Percentiles rank a stretch among this genome's conserved stretches.
Conservation (phyloP, 345 rosid genomes). For the Salix caprea region DNA sequence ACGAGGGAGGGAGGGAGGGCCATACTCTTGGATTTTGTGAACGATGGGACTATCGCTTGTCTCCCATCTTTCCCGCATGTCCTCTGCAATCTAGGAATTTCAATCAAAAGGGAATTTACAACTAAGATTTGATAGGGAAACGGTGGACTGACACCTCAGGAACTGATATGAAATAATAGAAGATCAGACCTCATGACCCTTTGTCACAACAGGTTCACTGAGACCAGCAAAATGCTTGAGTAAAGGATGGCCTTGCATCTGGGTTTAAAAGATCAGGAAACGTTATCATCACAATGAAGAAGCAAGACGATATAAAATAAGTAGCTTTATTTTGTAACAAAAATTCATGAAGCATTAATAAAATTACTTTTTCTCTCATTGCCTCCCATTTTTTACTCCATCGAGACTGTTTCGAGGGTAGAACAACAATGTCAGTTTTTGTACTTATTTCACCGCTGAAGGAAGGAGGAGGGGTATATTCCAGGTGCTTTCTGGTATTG, state of each 20-base stretch:
- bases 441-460: constrained; percentile 70
- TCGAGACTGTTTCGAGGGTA: constrained; percentile 55
- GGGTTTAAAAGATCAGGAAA: constrained; percentile 3
- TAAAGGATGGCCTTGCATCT: constrained; percentile 73
- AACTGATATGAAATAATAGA: background rate
- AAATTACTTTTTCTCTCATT: constrained; percentile 55
- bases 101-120: constrained; percentile 15
- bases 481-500: constrained; percentile 74
- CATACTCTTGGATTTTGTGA: constrained; percentile 96
- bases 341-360: background rate
- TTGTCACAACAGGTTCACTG: constrained; percentile 83
- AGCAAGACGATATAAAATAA: background rate
- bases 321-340: background rate
- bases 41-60: constrained; percentile 91
- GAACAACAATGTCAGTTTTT: constrained; percentile 65
- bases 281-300: background rate
- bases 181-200: constrained; percentile 77
- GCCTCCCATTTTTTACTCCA: constrained; percentile 82
- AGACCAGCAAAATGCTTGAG: constrained; percentile 61
- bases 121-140: background rate
- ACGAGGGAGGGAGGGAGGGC: constrained; percentile 1
- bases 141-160: background rate
- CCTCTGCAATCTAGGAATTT: constrained; percentile 76
- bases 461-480: constrained; percentile 59
- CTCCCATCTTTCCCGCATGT: constrained; percentile 91